Base-by-base conservation (phyloP, 2,329 filamentous ascomycete species). In the Incumbomyces delicatus region DNA sequence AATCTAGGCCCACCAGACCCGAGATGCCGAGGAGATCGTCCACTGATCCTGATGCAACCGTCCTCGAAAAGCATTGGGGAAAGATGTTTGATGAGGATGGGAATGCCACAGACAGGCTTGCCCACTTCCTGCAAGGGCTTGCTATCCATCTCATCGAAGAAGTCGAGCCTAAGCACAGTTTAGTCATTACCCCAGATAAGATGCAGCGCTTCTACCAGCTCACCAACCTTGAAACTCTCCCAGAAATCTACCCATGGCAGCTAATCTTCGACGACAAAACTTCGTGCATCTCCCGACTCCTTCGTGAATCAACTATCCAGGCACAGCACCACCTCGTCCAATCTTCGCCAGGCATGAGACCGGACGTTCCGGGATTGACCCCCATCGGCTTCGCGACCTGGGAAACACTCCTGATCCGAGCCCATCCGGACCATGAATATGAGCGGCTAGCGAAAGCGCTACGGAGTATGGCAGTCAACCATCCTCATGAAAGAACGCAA, bases 111-210 rank as follows among this genome's bases (percentile, higher is more conserved):
- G 64, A 72, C 40, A 73, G 85, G 43, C 71, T 90, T 13, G 76
- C 77, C 0, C 77, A 88, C 53, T 80, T 92, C 33, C 66, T 94
- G 41, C 73, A 80, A 46, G 85, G 85, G 0, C 69, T 94, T 47
- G 86, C 85, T 11, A 72, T 78, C 45, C 81, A 87, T 60, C 68
- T 94, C 58, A 81, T 86, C 54, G 77, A 84, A 47, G 76, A 86
- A 53, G 83, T 81, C 58, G 69, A 78, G 39, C 83, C 84, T 1
- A 77, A 74, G 52, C 75, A 75, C 41, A 82, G 76, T 30, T 68
- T 90, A 13, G 84, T 92, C 35, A 73, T 94, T 31, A 78, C 83
- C 0, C 87, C 87, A 0, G 68, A 77, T 4, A 92, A 92, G 66
- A 76, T 95, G 69, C 73, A 77, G 12, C 72, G 74, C 40, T 86